These are phyloP conservation scores for Hyaloperonospora arabidopsidis DNA, from an alignment of 352 stramenopile genomes.

Conservation along the genomic window DNA sequence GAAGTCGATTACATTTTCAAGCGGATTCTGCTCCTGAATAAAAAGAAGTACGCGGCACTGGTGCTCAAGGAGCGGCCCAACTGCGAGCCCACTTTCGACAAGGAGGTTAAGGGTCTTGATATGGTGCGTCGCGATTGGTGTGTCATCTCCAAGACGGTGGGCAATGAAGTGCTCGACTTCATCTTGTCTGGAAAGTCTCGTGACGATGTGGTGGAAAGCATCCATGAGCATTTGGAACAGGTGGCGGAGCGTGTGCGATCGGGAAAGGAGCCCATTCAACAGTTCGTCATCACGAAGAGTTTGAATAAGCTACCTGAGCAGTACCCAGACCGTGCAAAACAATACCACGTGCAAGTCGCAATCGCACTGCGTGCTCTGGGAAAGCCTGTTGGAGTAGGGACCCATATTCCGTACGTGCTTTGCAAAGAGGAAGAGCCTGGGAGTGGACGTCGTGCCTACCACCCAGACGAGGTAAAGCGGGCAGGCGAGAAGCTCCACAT, in stretches of 20 bases:
- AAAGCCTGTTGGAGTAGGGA: conserved; percentile 95
- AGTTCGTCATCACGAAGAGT: conserved; percentile 99
- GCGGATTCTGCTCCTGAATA: conserved; percentile 98
- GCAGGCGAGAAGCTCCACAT: conserved; percentile 79
- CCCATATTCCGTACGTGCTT: conserved; percentile 98
- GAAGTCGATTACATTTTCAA: conserved; percentile 99
- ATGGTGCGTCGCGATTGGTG: conserved; percentile 98
- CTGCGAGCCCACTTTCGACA: conserved; percentile 75
- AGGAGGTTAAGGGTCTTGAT: conserved; percentile 98
- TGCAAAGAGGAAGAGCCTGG: conserved; percentile 83
- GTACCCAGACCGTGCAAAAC: conserved; percentile 93
- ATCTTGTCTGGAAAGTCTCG: conserved; percentile 93
- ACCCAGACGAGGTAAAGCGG: conserved; percentile 79
- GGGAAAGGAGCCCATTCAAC: conserved; percentile 89
- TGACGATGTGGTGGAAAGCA: conserved; percentile 94
- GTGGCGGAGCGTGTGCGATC: conserved; percentile 91
- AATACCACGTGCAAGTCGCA: conserved; percentile 97
- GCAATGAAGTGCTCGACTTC: conserved; percentile 93
- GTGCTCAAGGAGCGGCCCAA: conserved; percentile 84
- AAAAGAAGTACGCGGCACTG: conserved; percentile 99
- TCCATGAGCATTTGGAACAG: conserved; percentile 92
- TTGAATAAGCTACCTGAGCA: conserved; percentile 98
- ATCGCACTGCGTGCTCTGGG: conserved; percentile 91
- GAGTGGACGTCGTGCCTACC: conserved; percentile 67
- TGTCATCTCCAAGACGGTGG: conserved; percentile 95